These are phyloP conservation scores for Crepidotus variabilis DNA, from an alignment of 768 basidiomycete species.

Conservation along the genomic window DNA sequence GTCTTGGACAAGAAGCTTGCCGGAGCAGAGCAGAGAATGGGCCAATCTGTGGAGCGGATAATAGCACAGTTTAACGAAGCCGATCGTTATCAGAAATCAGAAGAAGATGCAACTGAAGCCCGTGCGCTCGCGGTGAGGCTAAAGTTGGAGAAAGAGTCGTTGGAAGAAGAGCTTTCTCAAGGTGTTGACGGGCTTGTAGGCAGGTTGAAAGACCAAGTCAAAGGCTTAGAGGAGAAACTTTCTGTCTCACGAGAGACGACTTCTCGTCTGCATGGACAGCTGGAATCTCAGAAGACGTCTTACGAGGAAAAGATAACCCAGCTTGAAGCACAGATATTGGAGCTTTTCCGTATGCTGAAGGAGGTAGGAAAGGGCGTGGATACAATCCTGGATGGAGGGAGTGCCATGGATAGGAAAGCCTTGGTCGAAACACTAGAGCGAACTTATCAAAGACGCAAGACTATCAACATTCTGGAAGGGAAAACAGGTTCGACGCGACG, in stretches of 20 bases:
- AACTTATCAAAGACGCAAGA: slow-evolving; percentile 79
- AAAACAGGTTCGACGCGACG: slow-evolving; percentile 31
- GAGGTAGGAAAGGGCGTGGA: slow-evolving; percentile 79
- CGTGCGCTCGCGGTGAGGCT: slow-evolving; percentile 60
- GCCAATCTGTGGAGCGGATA: slow-evolving; percentile 84
- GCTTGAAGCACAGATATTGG: slow-evolving; percentile 89
- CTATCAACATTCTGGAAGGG: slow-evolving; percentile 84
- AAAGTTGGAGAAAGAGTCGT: slow-evolving; percentile 75
- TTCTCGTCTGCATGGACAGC: slow-evolving; percentile 67
- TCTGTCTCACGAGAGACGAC: slow-evolving; percentile 76
- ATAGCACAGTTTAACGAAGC: slow-evolving; percentile 89
- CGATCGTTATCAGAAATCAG: slow-evolving; percentile 74
- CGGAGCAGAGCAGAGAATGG: slow-evolving; percentile 81
- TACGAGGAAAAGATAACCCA: slow-evolving; percentile 88
- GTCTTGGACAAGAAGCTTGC: slow-evolving; percentile 89
- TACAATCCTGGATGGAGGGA: slow-evolving; percentile 62
- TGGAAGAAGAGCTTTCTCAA: slow-evolving; percentile 79
- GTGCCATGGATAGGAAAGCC: slow-evolving; percentile 73
- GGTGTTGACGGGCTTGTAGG: slow-evolving; percentile 85
- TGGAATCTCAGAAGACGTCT: slow-evolving; percentile 70
- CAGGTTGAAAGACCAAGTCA: slow-evolving; percentile 67
- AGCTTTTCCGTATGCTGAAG: slow-evolving; percentile 90
- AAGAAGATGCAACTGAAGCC: slow-evolving; percentile 71
- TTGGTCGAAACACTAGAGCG: slow-evolving; percentile 79
- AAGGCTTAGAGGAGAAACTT: slow-evolving; percentile 74